Evolutionary conservation across 2,329 filamentous ascomycete genomes (phyloP), one percentile per base, ranked within the genome.

Genomic region (Colletotrichum tamarilloi): DNA sequence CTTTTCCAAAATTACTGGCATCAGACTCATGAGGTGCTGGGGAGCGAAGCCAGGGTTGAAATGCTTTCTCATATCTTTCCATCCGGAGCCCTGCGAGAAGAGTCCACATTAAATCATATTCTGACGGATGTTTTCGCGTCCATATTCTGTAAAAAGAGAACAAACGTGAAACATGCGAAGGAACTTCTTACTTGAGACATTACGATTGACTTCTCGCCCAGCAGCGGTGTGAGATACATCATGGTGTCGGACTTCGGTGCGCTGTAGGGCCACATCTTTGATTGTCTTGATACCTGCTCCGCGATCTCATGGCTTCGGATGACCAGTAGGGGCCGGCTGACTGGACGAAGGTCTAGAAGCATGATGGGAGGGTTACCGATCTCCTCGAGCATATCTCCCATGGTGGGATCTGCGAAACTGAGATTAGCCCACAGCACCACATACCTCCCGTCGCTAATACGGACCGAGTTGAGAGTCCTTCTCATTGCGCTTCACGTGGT

Each of bases 1-100:
- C 74, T 84, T 84, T 26, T 84, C 81, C 5, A 84, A 57, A 56
- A 84, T 82, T 49, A 75, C 75, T 0, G 82, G 82, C 63, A 84
- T 69, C 1, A 84, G 76, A 4, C 77, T 80, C 71, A 83, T 78
- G n/a, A 85, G 77, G 42, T 84, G 81, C 65, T 82, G 80, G 1
- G 81, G 82, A 1, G 83, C 80, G 62, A 84, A 85, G 1, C 81
- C 83, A 0, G 80, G 81, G 73, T 81, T 84, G 75, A 81, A 82
- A 30, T 79, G 77, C 68, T 80, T 82, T n/a, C 83, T 80, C 28
- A 75, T 64, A 24, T 69, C 59, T 60, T 76, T 77, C 77, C 77
- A 78, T n/a, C 65, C 59, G 1, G 76, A 62, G 2, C 70, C 71
- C 64, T 76, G 12, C n/a, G 5, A 49, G 11, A 28, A 24, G 5